Evolutionary conservation across 2,329 filamentous ascomycete genomes (phyloP).

Genomic region (Pseudogymnoascus sp.): DNA sequence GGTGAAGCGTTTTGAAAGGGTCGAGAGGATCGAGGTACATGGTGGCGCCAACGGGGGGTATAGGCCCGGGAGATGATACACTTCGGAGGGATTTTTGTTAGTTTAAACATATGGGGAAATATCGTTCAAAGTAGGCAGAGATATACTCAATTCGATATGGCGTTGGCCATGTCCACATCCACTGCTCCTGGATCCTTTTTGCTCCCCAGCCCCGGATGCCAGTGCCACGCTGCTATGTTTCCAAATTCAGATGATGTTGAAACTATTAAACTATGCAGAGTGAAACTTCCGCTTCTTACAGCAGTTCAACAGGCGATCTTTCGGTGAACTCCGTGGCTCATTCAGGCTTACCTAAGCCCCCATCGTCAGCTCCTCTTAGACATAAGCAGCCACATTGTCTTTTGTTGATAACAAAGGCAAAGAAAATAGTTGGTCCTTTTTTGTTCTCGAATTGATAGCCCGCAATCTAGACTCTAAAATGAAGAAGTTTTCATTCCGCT

Average conservation of each 20-base stretch:
- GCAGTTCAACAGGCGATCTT: not conserved
- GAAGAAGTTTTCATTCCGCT: conserved; percentile 5
- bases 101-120: not conserved
- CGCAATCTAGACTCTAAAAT: not conserved
- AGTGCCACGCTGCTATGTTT: not conserved
- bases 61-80: not conserved
- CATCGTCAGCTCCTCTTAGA: not conserved
- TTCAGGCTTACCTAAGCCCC: not conserved
- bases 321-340: not conserved
- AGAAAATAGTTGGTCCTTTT: not conserved
- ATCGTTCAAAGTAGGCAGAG: not conserved
- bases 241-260: not conserved
- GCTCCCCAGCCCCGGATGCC: not conserved
- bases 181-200: not conserved
- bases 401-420: not conserved
- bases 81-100: not conserved
- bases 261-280: not conserved
- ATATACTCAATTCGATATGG: not conserved
- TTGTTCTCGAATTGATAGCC: not conserved
- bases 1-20: conserved; percentile 42
- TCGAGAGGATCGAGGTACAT: conserved; percentile 1
- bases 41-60: not conserved
- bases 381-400: not conserved
- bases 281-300: not conserved
- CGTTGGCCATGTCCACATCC: not conserved